Conservation (phyloP, 148 eudicot genomes). For the Rhododendron kiyosumense region DNA sequence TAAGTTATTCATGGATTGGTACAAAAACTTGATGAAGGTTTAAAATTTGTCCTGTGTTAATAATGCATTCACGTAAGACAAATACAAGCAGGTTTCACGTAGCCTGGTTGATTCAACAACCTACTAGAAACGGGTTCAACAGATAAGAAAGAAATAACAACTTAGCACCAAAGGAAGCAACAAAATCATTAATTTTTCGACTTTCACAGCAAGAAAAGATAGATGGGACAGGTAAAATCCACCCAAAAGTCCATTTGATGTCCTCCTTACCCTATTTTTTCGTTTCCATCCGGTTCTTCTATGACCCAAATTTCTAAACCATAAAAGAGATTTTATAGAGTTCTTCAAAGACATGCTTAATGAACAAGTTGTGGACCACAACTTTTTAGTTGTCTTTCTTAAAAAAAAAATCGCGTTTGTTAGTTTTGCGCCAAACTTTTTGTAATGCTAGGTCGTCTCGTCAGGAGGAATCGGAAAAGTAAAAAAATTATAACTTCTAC, state of each 20-base stretch:
- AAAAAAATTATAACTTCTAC: too few species aligned
- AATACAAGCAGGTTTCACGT: not conserved
- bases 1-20: not conserved
- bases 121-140: not conserved
- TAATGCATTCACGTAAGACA: not conserved
- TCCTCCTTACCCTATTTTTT: not conserved
- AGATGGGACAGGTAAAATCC: slow-evolving; percentile 10
- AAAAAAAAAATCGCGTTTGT: too few species aligned
- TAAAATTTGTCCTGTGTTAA: not conserved
- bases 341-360: not conserved
- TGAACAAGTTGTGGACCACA: not conserved
- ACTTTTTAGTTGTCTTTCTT: not conserved
- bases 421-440: not conserved
- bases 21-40: not conserved
- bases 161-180: slow-evolving; percentile 1
- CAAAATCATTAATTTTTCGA: slow-evolving; percentile 4
- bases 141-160: not conserved
- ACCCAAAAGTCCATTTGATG: slow-evolving; percentile 1
- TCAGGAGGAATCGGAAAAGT: too few species aligned
- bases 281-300: not conserved
- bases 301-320: slow-evolving; percentile 5
- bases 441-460: too few species aligned
- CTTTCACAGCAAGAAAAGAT: slow-evolving; percentile 15
- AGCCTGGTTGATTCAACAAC: not conserved
- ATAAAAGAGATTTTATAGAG: not conserved